Percentiles rank a stretch among this genome's conserved stretches.
Conservation (phyloP, 1,284 basidiomycete genomes). For the Coriolopsis trogii region DNA sequence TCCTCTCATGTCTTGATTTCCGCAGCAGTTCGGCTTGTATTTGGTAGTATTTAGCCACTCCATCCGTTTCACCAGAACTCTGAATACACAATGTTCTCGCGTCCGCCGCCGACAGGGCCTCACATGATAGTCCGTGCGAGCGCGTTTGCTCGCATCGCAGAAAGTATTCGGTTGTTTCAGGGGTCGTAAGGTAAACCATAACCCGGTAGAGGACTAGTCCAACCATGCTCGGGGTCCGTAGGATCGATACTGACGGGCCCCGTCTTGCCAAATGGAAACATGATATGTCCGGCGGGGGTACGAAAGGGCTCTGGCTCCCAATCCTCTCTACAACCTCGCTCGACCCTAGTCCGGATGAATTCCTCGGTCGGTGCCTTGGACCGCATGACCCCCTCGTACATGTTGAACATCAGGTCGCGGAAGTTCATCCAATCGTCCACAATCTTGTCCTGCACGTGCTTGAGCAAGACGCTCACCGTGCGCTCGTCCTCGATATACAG, state of each 20-base stretch:
- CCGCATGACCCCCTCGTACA: slow-evolving; percentile 43
- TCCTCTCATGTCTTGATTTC: slow-evolving; percentile 8
- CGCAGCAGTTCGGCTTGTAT: slow-evolving; percentile 10
- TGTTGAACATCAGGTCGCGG: slow-evolving; percentile 47
- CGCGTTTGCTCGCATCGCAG: no score
- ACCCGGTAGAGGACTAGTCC: no score
- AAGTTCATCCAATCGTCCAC: slow-evolving; percentile 75
- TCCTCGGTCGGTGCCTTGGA: slow-evolving; percentile 40
- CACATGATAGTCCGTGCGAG: background rate
- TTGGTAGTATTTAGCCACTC: slow-evolving; percentile 8
- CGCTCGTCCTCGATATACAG: slow-evolving; percentile 81
- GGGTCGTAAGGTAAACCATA: no score
- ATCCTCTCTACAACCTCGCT: slow-evolving; percentile 33
- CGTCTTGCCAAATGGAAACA: background rate
- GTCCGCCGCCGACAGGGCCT: background rate
- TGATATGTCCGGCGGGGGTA: background rate
- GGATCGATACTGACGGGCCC: background rate
- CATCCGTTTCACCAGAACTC: background rate
- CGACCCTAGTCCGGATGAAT: slow-evolving; percentile 39
- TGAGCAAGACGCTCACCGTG: slow-evolving; percentile 76
- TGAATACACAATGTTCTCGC: background rate
- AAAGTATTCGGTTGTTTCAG: no score
- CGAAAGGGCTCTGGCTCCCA: slow-evolving; percentile 3
- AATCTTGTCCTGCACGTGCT: slow-evolving; percentile 77
- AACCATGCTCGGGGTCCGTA: background rate